Conservation (phyloP, 805 yeast genomes). For the Blastobotrys americana region DNA sequence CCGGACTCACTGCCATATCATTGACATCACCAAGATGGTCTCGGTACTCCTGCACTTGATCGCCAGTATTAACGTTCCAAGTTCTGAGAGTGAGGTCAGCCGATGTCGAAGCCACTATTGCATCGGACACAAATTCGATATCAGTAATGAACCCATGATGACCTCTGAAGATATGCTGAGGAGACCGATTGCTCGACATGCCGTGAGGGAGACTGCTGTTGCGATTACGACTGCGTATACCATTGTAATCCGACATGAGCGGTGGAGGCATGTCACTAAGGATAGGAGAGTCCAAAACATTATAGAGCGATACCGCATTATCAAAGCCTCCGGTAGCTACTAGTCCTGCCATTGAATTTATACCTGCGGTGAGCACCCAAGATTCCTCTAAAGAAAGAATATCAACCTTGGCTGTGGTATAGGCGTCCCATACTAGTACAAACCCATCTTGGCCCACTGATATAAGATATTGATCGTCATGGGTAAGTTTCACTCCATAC, state of each 20-base stretch:
- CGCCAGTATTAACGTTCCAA: constrained; percentile 72
- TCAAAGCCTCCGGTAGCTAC: constrained; percentile 82
- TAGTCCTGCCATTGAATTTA: constrained; percentile 55
- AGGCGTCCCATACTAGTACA: constrained; percentile 75
- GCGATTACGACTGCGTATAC: background rate
- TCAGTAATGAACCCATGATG: constrained; percentile 79
- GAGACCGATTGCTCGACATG: constrained; percentile 32
- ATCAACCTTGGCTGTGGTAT: constrained; percentile 60
- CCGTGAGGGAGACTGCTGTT: background rate
- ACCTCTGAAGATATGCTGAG: constrained; percentile 56
- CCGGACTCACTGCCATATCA: constrained; percentile 58
- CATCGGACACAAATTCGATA: constrained; percentile 55
- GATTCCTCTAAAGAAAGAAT: constrained; percentile 68
- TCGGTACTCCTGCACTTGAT: constrained; percentile 28
- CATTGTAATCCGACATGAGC: background rate
- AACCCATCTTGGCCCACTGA: constrained; percentile 85
- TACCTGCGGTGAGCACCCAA: constrained; percentile 73
- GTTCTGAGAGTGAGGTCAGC: constrained; percentile 75
- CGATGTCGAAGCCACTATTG: constrained; percentile 56
- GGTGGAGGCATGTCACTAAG: background rate
- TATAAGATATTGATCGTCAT: constrained; percentile 50
- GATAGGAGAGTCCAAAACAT: constrained; percentile 3
- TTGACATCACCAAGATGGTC: constrained; percentile 45
- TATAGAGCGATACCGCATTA: constrained; percentile 67
- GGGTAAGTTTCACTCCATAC: constrained; percentile 60